phyloP scores from a whole-genome alignment of 1,284 basidiomycete species.

The Peniophora sp. region DNA sequence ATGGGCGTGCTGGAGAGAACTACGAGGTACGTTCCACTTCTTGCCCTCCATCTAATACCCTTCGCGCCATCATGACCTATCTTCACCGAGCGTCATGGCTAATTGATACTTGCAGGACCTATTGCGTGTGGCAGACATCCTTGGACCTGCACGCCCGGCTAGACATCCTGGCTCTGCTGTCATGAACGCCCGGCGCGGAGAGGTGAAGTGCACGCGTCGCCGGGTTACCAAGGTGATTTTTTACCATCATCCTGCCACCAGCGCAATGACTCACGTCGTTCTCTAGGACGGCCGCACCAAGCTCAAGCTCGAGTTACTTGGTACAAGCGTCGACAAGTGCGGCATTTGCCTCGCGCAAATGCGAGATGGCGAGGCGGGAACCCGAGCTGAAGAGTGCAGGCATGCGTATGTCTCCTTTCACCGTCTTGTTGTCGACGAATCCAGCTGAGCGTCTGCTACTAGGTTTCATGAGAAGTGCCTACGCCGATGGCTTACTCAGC shows the following conservation, averaged over 20 bases:
- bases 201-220: conserved; percentile 57
- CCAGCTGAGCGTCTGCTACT: neutral
- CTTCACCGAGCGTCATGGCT: no score
- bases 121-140: conserved; percentile 51
- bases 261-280: no score
- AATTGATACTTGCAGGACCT: conserved; percentile 42
- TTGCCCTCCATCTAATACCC: neutral
- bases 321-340: conserved; percentile 69
- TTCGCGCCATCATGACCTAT: no score
- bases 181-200: conserved; percentile 42
- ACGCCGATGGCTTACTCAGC: conserved; percentile 34
- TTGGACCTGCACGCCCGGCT: conserved; percentile 35
- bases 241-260: no score
- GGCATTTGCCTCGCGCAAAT: conserved; percentile 77
- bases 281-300: conserved; percentile 60
- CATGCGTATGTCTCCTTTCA: conserved; percentile 45
- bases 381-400: conserved; percentile 56
- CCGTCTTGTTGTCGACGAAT: neutral
- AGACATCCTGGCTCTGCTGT: neutral
- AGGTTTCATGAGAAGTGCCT: conserved; percentile 55
- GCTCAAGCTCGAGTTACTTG: conserved; percentile 69
- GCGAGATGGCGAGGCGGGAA: conserved; percentile 48
- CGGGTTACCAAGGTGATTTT: conserved; percentile 39
- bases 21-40: conserved; percentile 45
- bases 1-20: conserved; percentile 32